These are phyloP conservation scores for Aspergillus brunneoviolaceus DNA, from an alignment of 2,329 filamentous ascomycete species.

Conservation along the genomic window DNA sequence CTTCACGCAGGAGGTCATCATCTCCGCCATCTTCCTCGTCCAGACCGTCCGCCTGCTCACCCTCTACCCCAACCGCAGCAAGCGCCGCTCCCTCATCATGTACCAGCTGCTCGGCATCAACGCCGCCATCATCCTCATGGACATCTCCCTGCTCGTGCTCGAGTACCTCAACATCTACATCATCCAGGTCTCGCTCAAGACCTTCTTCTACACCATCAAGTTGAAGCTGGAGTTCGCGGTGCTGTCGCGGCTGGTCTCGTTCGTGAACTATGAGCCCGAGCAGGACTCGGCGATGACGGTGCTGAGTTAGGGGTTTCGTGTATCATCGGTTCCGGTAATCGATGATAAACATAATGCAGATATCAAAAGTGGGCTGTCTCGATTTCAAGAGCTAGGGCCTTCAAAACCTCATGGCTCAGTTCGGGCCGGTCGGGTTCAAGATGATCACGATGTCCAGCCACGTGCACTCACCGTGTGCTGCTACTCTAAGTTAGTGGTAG, in stretches of 20 bases:
- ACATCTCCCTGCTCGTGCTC: constrained; percentile 41
- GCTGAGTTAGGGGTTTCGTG: background rate
- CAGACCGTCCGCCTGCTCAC: constrained; percentile 49
- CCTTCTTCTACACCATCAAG: constrained; percentile 49
- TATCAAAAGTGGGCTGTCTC: too few species aligned
- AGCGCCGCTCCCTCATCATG: constrained; percentile 42
- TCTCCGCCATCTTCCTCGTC: constrained; percentile 52
- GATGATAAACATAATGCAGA: too few species aligned
- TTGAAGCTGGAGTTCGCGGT: constrained; percentile 49
- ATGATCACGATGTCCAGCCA: too few species aligned
- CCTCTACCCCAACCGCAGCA: constrained; percentile 30
- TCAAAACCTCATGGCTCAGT: too few species aligned
- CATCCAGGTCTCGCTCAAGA: constrained; percentile 46
- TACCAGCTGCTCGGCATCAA: constrained; percentile 50
- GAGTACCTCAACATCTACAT: constrained; percentile 44
- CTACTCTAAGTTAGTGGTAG: too few species aligned
- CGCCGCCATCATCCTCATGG: constrained; percentile 46
- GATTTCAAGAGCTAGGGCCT: too few species aligned
- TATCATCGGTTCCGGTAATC: too few species aligned
- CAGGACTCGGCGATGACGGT: background rate
- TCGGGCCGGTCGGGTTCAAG: too few species aligned
- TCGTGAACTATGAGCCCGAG: constrained; percentile 4
- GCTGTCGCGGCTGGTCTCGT: constrained; percentile 3
- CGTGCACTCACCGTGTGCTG: too few species aligned
- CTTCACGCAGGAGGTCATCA: constrained; percentile 43